These are phyloP conservation scores for Coprinopsis strossmayeri DNA, from an alignment of 768 basidiomycete species.

Conservation along the genomic window DNA sequence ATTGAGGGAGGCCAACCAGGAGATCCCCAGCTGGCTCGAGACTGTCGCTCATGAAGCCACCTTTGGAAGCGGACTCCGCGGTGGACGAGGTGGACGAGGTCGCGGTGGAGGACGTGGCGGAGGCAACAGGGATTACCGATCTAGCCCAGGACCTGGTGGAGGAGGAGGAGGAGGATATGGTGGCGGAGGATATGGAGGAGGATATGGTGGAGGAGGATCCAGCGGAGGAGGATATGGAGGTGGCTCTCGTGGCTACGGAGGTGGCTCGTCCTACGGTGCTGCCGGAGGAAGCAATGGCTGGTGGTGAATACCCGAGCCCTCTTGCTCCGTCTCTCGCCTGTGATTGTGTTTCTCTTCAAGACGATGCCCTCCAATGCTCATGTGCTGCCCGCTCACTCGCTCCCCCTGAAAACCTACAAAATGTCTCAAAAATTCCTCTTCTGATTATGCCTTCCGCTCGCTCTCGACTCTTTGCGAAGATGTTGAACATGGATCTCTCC, in stretches of 20 bases:
- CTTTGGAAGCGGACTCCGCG: constrained; percentile 52
- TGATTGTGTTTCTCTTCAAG: neutral
- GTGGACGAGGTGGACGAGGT: constrained; percentile 57
- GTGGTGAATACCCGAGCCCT: constrained; percentile 32
- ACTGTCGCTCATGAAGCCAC: constrained; percentile 76
- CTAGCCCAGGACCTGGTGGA: constrained; percentile 20
- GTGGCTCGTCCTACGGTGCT: constrained; percentile 4
- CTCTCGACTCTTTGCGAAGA: constrained; percentile 1
- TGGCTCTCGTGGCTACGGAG: neutral
- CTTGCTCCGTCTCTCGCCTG: constrained; percentile 11
- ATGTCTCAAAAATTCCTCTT: neutral
- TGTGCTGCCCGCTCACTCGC: constrained; percentile 6
- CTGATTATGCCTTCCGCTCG: neutral
- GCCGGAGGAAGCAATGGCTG: constrained; percentile 28
- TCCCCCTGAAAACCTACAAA: neutral
- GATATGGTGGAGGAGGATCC: constrained; percentile 23
- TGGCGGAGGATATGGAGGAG: constrained; percentile 24
- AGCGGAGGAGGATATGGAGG: constrained; percentile 18
- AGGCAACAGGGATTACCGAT: constrained; percentile 42
- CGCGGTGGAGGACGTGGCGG: constrained; percentile 43
- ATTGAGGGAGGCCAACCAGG: constrained; percentile 93
- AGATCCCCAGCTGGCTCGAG: constrained; percentile 88
- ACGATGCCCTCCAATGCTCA: constrained; percentile 4
- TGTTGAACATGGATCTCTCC: neutral
- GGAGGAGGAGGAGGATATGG: constrained; percentile 26